Conservation (phyloP, 192 early-diverging fungal genomes). For the Podila epicladia region DNA sequence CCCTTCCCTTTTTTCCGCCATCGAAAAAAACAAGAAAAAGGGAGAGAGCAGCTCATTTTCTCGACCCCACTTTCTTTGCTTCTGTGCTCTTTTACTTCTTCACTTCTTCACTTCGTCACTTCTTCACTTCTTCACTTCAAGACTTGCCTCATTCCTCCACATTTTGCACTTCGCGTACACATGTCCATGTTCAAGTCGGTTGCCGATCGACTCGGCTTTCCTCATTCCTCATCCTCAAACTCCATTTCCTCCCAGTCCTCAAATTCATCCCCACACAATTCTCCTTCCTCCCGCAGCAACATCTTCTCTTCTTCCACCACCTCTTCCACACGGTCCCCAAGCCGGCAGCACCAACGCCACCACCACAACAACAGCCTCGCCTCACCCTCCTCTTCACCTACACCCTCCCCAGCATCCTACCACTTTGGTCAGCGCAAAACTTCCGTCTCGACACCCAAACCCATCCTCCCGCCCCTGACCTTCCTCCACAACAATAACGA, state of each 20-base stretch:
- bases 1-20: too few relatives aligned
- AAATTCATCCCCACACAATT: not conserved
- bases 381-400: not conserved
- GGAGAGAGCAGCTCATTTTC: too few relatives aligned
- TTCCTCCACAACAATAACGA: conserved; percentile 16
- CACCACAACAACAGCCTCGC: conserved; percentile 6
- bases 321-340: conserved; percentile 16
- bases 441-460: conserved; percentile 20
- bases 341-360: conserved; percentile 25
- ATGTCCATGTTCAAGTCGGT: conserved; percentile 45
- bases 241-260: conserved; percentile 19
- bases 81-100: not conserved
- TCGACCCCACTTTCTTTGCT: not conserved
- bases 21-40: too few relatives aligned
- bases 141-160: not conserved
- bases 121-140: not conserved
- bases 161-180: too few relatives aligned
- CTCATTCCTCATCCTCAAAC: conserved; percentile 26
- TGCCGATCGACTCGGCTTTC: conserved; percentile 37
- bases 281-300: conserved; percentile 1
- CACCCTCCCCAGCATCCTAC: conserved; percentile 1
- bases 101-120: not conserved
- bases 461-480: conserved; percentile 33
- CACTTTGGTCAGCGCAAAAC: conserved; percentile 2
- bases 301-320: conserved; percentile 12